Conservation (phyloP, 495 filamentous ascomycete genomes). For the Penicillium simplicissimum region DNA sequence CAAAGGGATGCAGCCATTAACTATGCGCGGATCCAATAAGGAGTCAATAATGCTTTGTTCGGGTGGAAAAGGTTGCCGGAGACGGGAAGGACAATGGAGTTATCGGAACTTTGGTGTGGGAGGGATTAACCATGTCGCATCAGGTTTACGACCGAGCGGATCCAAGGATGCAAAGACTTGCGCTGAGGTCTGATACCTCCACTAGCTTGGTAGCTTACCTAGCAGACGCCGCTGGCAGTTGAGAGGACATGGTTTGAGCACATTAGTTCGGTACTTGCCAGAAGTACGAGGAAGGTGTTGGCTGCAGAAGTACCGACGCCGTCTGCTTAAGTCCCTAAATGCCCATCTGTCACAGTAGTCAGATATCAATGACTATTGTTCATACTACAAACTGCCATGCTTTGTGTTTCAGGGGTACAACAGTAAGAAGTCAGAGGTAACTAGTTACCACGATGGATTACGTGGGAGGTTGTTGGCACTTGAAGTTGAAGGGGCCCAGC, state of each 20-base stretch:
- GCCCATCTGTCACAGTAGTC: background rate
- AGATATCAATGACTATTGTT: background rate
- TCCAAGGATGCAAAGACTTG: background rate
- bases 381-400: no score
- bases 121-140: conserved; percentile 12
- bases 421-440: no score
- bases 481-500: background rate
- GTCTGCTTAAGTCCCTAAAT: no score
- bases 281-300: background rate
- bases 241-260: no score
- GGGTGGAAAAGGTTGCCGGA: conserved; percentile 2
- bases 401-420: no score
- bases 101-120: background rate
- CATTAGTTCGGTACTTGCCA: background rate
- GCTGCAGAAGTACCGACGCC: background rate
- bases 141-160: conserved; percentile 6
- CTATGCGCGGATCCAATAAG: background rate
- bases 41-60: background rate
- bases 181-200: background rate
- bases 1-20: conserved; percentile 10
- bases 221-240: background rate
- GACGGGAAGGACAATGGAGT: conserved; percentile 12
- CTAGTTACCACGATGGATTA: no score
- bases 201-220: background rate
- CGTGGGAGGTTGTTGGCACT: no score